Evolutionary conservation across 441 rosid species (phyloP).

Genomic region (Dalechampia spathulata): DNA sequence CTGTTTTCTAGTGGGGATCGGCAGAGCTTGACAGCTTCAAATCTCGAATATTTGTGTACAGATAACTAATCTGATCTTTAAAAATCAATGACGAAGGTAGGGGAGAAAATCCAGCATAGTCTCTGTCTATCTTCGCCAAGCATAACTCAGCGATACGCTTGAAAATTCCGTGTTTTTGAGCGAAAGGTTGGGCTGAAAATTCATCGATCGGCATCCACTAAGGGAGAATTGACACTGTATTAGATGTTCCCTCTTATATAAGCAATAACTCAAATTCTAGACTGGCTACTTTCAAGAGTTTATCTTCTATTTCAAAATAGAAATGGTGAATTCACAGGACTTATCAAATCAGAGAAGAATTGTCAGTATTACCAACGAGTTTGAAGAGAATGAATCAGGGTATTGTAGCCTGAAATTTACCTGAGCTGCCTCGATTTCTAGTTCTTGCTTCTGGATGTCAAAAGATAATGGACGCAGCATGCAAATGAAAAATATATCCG

Average conservation of each 20-base stretch:
- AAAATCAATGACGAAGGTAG: constrained; percentile 27
- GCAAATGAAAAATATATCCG: constrained; percentile 77
- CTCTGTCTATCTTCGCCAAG: constrained; percentile 43
- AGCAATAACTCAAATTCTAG: neutral
- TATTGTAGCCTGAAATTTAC: constrained; percentile 26
- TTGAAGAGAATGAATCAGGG: no score
- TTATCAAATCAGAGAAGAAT: no score
- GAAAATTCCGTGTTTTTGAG: constrained; percentile 44
- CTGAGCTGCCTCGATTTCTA: constrained; percentile 78
- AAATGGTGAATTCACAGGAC: neutral
- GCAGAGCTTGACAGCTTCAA: constrained; percentile 20
- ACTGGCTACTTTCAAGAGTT: neutral
- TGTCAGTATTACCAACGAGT: no score
- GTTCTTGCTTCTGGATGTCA: constrained; percentile 63
- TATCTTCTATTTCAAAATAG: neutral
- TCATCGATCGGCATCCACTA: constrained; percentile 84
- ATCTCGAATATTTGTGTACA: constrained; percentile 42
- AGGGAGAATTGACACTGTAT: neutral
- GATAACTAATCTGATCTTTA: constrained; percentile 26
- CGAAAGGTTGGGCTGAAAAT: constrained; percentile 59
- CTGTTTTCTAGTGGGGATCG: constrained; percentile 4
- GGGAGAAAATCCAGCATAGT: constrained; percentile 49
- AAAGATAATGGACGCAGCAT: constrained; percentile 58
- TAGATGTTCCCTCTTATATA: neutral
- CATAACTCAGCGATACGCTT: constrained; percentile 36